phyloP scores from a whole-genome alignment of 2,329 filamentous ascomycete genomes.

The Ophiostoma piceae region DNA sequence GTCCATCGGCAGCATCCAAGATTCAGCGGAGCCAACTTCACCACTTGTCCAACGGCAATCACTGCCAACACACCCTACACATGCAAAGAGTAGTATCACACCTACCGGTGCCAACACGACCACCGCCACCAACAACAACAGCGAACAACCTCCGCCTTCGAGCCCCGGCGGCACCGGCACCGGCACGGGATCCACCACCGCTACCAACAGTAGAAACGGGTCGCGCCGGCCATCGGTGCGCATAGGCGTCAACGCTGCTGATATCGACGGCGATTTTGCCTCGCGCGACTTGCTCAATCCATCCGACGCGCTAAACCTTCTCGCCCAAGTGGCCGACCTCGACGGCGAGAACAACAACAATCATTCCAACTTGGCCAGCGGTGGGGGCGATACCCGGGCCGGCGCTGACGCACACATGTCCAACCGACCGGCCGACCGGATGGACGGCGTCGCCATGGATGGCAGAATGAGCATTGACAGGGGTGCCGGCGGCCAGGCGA shows the following conservation, averaged over 20 bases:
- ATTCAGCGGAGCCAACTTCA: background rate
- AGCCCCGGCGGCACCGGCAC: slow-evolving; percentile 11
- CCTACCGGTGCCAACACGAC: background rate
- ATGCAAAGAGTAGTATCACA: background rate
- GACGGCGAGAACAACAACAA: slow-evolving; percentile 27
- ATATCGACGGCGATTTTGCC: slow-evolving; percentile 39
- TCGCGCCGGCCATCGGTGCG: slow-evolving; percentile 14
- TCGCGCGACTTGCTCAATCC: slow-evolving; percentile 40
- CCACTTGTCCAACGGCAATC: background rate
- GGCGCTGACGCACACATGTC: background rate
- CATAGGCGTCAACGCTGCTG: slow-evolving; percentile 14
- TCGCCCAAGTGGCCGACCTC: slow-evolving; percentile 40
- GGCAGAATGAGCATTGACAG: background rate
- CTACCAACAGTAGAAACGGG: background rate
- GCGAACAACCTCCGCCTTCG: background rate
- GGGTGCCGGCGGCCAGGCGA: background rate
- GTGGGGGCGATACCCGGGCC: background rate
- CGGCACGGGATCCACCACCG: background rate
- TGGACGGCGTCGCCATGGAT: background rate
- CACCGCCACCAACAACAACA: background rate
- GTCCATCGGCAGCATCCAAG: background rate
- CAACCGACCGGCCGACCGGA: background rate
- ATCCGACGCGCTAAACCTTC: slow-evolving; percentile 39
- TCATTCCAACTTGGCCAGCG: background rate
- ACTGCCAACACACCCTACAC: background rate